phyloP scores from a whole-genome alignment of 129 eudicot species.

The Artemisia argyi region DNA sequence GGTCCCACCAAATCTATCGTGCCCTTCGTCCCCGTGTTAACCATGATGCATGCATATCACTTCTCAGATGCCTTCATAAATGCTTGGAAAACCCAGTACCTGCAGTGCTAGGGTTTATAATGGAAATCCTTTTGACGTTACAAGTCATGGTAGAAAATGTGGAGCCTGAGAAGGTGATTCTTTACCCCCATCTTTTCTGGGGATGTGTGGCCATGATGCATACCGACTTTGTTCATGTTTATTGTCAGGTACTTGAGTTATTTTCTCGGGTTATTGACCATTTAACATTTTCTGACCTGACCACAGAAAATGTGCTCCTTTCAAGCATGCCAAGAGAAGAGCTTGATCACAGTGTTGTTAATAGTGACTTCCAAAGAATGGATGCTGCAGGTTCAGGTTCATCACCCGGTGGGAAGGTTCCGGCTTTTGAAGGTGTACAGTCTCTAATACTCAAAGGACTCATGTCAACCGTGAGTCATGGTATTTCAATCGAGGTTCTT shows the following conservation, averaged over 20 bases:
- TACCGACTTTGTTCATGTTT: conserved; percentile 85
- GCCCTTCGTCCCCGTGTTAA: conserved; percentile 83
- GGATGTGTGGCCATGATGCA: conserved; percentile 99
- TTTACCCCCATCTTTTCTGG: conserved; percentile 97
- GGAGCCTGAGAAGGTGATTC: conserved; percentile 91
- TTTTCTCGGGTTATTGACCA: conserved; percentile 79
- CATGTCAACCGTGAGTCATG: conserved; percentile 85
- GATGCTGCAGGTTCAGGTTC: conserved; percentile 44
- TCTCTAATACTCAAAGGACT: conserved; percentile 91
- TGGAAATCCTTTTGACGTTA: conserved; percentile 85
- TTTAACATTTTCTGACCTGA: conserved; percentile 71
- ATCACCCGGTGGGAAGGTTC: conserved; percentile 50
- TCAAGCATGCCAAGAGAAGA: conserved; percentile 96
- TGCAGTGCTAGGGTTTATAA: conserved; percentile 72
- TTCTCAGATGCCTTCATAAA: conserved; percentile 82
- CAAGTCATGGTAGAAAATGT: conserved; percentile 96
- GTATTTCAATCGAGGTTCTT: conserved; percentile 74
- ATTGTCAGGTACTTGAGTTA: conserved; percentile 91
- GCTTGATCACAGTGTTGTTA: conserved; percentile 48
- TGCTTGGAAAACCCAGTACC: conserved; percentile 83
- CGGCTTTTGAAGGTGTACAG: conserved; percentile 85
- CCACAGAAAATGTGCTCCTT: conserved; percentile 87
- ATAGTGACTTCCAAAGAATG: conserved; percentile 51
- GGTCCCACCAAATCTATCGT: conserved; percentile 97
- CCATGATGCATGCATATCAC: conserved; percentile 71